Percentiles rank a stretch among this genome's conserved stretches.
Conservation (phyloP, 805 yeast species). For the Candida montana region DNA sequence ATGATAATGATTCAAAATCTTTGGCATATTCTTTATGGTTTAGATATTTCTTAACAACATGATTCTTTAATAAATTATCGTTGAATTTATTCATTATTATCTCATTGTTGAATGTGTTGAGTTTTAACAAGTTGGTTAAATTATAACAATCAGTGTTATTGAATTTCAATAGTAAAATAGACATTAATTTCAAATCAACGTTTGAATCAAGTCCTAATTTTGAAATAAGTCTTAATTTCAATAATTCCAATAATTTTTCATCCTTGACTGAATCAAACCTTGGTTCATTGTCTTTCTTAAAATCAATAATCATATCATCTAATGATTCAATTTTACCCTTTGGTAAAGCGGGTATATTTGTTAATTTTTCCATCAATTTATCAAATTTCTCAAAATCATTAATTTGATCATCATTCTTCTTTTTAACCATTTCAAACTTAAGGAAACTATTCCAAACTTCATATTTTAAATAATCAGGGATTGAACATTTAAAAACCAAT, state of each 20-base stretch:
- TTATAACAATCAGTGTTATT: constrained; percentile 19
- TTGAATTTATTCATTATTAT: constrained; percentile 14
- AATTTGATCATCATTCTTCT: constrained; percentile 8
- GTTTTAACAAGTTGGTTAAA: constrained; percentile 15
- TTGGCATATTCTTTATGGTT: constrained; percentile 6
- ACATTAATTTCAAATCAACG: constrained; percentile 32
- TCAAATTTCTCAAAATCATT: constrained; percentile 32
- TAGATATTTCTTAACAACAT: constrained; percentile 10
- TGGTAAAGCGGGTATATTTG: constrained; percentile 8
- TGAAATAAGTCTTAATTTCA: constrained; percentile 33
- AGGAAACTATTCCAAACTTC: constrained; percentile 17
- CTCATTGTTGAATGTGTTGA: constrained; percentile 14
- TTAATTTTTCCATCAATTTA: constrained; percentile 23
- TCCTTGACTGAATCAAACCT: constrained; percentile 9
- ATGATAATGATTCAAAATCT: constrained; percentile 11
- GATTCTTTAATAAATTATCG: constrained; percentile 13
- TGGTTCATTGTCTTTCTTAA: constrained; percentile 16
- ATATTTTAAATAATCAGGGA: constrained; percentile 22
- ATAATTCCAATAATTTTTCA: constrained; percentile 23
- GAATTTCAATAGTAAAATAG: constrained; percentile 17
- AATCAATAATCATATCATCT: constrained; percentile 15
- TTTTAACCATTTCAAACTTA: constrained; percentile 8
- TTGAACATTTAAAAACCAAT: constrained; percentile 17
- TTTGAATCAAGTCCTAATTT: constrained; percentile 27
- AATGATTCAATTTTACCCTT: constrained; percentile 20